Evolutionary conservation across 2,329 filamentous ascomycete genomes (phyloP).

Genomic region (Lizonia empirigonia): DNA sequence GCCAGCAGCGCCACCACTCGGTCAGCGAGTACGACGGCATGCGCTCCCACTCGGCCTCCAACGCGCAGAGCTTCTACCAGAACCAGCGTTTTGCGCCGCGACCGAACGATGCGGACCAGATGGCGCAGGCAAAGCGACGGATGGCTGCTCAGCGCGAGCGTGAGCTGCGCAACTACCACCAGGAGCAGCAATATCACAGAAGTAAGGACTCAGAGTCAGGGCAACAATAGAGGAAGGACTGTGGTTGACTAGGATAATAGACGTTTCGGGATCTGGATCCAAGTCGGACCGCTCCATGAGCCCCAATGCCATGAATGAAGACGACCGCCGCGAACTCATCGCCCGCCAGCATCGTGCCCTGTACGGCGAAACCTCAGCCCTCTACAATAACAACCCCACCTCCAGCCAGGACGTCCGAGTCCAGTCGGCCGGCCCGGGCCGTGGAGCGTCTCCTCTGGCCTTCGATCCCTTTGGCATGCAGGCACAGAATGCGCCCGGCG

Average conservation of each 20-base stretch:
- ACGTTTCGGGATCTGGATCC: slow-evolving; percentile 70
- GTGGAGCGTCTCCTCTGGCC: slow-evolving; percentile 77
- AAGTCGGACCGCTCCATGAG: slow-evolving; percentile 89
- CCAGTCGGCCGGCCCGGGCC: slow-evolving; percentile 64
- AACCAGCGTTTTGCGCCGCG: slow-evolving; percentile 87
- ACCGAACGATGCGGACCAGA: slow-evolving; percentile 93
- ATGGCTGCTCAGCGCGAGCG: slow-evolving; percentile 99
- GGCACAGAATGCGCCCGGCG: slow-evolving; percentile 54
- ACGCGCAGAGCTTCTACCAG: slow-evolving; percentile 93
- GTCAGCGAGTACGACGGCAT: slow-evolving; percentile 82
- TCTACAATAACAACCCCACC: slow-evolving; percentile 70
- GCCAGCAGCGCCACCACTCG: slow-evolving; percentile 77
- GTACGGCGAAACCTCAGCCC: slow-evolving; percentile 75
- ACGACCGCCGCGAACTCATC: slow-evolving; percentile 94
- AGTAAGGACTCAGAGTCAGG: slow-evolving; percentile 86
- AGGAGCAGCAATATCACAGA: slow-evolving; percentile 99
- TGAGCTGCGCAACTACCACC: slow-evolving; percentile 99
- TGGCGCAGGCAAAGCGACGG: slow-evolving; percentile 98
- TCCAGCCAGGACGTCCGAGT: slow-evolving; percentile 69
- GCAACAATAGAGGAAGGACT: slow-evolving; percentile 59
- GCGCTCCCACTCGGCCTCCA: slow-evolving; percentile 73
- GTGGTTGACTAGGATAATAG: slow-evolving; percentile 65
- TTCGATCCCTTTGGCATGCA: slow-evolving; percentile 72
- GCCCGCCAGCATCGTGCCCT: slow-evolving; percentile 93
- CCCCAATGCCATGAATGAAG: slow-evolving; percentile 87